Evolutionary conservation across 768 basidiomycete species (phyloP).

Genomic region (Mycena olivaceomarginata): DNA sequence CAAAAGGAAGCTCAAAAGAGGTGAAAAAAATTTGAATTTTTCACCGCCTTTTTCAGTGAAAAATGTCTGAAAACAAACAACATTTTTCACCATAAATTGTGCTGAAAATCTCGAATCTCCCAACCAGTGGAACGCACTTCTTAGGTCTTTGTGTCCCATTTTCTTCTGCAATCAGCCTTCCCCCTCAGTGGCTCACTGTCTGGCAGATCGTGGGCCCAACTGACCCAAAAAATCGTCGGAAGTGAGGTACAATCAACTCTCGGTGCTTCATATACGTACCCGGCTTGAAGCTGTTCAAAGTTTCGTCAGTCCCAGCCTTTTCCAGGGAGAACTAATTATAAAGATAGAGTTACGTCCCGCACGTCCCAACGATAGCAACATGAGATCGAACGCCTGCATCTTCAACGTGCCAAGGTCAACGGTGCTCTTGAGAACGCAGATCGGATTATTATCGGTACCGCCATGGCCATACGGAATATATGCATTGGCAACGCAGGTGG

Average conservation of each 20-base stretch:
- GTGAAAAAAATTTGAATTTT: too few species aligned
- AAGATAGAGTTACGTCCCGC: too few species aligned
- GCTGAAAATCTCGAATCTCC: too few species aligned
- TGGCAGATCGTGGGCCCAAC: slow-evolving; percentile 16
- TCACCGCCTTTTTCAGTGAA: too few species aligned
- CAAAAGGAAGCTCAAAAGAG: too few species aligned
- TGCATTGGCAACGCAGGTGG: slow-evolving; percentile 12
- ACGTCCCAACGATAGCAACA: too few species aligned
- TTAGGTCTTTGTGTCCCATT: too few species aligned
- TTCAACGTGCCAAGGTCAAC: slow-evolving; percentile 4
- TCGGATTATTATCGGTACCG: slow-evolving; percentile 5
- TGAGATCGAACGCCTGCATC: neutral
- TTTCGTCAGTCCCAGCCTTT: neutral
- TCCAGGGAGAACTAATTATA: neutral
- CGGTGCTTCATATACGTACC: neutral
- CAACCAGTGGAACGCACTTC: too few species aligned
- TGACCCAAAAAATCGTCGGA: neutral
- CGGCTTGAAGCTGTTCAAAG: neutral
- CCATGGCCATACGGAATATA: slow-evolving; percentile 7
- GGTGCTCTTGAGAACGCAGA: slow-evolving; percentile 10
- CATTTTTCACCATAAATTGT: too few species aligned
- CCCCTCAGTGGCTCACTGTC: neutral
- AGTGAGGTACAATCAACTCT: neutral
- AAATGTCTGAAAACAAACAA: too few species aligned
- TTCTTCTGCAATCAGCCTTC: too few species aligned